phyloP scores from a whole-genome alignment of 179 eudicot species.

The Gypsophila paniculata region DNA sequence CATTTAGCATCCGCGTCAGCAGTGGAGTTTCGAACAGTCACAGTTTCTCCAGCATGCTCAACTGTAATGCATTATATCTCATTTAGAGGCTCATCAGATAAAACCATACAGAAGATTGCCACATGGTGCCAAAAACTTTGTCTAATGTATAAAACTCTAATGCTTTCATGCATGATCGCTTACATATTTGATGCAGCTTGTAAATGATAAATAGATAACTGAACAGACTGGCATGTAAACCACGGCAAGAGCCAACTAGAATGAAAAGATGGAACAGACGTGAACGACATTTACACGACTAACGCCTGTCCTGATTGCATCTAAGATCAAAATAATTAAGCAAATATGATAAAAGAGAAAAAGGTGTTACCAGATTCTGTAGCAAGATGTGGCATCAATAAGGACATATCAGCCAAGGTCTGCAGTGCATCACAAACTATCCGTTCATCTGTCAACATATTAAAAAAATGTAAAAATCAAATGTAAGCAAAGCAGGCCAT shows the following conservation, averaged over 20 bases:
- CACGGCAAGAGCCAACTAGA: too few relatives aligned
- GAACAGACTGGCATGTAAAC: not conserved
- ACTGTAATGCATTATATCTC: constrained; percentile 20
- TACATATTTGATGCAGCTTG: not conserved
- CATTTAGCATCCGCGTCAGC: constrained; percentile 22
- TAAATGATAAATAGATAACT: not conserved
- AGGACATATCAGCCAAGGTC: constrained; percentile 76
- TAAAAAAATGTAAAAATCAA: constrained; percentile 4
- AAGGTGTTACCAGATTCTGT: constrained; percentile 31
- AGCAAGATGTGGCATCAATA: constrained; percentile 37
- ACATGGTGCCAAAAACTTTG: not conserved
- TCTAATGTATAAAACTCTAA: constrained; percentile 7
- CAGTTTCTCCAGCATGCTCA: constrained; percentile 31
- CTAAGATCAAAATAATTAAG: not conserved
- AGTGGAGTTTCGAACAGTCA: constrained; percentile 21
- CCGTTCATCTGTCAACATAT: constrained; percentile 43
- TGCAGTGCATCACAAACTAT: constrained; percentile 80
- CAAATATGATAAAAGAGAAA: not conserved
- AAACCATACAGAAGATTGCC: not conserved
- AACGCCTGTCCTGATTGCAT: not conserved
- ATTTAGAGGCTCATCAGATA: not conserved
- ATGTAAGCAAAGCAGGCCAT: constrained; percentile 10
- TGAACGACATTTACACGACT: not conserved
- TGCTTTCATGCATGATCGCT: not conserved
- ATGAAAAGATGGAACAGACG: not conserved